Percentiles rank a stretch among this genome's conserved stretches.
Evolutionary conservation across 2,329 filamentous ascomycete genomes (phyloP).

Genomic region (Thielaviopsis populi): DNA sequence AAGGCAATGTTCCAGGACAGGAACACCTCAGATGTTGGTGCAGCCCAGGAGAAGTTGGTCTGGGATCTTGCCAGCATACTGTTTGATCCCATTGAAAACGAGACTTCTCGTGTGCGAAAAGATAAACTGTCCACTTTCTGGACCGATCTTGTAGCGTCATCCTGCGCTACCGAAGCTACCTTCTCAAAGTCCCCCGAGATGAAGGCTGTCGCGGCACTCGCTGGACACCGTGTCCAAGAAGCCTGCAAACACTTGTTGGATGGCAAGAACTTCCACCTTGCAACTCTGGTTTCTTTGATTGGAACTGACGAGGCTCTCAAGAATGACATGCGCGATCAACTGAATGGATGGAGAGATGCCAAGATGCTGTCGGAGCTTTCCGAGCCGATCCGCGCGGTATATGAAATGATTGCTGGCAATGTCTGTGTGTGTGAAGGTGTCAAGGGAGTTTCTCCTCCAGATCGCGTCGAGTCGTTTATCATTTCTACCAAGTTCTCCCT

Average conservation of each 20-base stretch:
- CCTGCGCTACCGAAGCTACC: slow-evolving; percentile 38
- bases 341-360: slow-evolving; percentile 69
- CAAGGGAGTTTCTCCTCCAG: slow-evolving; percentile 56
- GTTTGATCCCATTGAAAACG: slow-evolving; percentile 49
- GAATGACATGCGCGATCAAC: slow-evolving; percentile 62
- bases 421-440: slow-evolving; percentile 71
- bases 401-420: slow-evolving; percentile 79
- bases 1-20: slow-evolving; percentile 29
- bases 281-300: slow-evolving; percentile 69
- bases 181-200: slow-evolving; percentile 56
- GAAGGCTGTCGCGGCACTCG: slow-evolving; percentile 66
- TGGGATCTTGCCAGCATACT: slow-evolving; percentile 81
- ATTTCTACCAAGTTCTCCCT: slow-evolving; percentile 73
- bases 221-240: slow-evolving; percentile 62
- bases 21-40: slow-evolving; percentile 30
- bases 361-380: slow-evolving; percentile 79
- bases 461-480: slow-evolving; percentile 63
- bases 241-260: slow-evolving; percentile 68
- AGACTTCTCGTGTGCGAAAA: slow-evolving; percentile 30
- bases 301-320: slow-evolving; percentile 55
- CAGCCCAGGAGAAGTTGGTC: slow-evolving; percentile 52
- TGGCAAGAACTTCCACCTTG: slow-evolving; percentile 67
- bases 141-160: slow-evolving; percentile 48
- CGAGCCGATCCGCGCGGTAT: slow-evolving; percentile 69
- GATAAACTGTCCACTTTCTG: slow-evolving; percentile 54